These are phyloP conservation scores for Nitzschia sp. DNA, from an alignment of 108 stramenopile species.

Conservation along the genomic window DNA sequence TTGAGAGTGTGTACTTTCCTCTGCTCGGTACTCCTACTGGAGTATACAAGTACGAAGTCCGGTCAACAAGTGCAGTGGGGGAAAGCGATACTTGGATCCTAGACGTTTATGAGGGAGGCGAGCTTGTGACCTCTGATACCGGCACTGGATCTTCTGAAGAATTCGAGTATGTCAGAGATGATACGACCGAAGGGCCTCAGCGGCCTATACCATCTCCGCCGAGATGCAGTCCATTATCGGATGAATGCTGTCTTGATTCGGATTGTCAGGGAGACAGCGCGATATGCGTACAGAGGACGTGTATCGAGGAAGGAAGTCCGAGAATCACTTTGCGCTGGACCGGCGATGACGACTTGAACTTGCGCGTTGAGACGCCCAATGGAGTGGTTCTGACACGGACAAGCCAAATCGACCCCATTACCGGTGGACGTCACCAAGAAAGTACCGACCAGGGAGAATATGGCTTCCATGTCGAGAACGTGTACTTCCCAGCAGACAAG, in stretches of 20 bases:
- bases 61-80: neutral
- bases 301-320: conserved; percentile 30
- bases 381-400: conserved; percentile 3
- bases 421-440: conserved; percentile 20
- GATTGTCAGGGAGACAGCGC: conserved; percentile 20
- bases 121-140: conserved; percentile 14
- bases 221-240: conserved; percentile 24
- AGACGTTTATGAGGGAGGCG: conserved; percentile 24
- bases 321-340: conserved; percentile 34
- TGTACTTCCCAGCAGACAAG: conserved; percentile 15
- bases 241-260: conserved; percentile 30
- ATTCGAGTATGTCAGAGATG: conserved; percentile 14
- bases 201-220: conserved; percentile 16
- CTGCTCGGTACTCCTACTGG: conserved; percentile 20
- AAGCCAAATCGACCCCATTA: conserved; percentile 6
- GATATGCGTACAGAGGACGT: conserved; percentile 34
- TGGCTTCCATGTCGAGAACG: conserved; percentile 34
- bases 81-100: conserved; percentile 19
- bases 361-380: conserved; percentile 21
- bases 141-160: conserved; percentile 23
- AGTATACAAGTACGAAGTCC: conserved; percentile 18
- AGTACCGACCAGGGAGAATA: conserved; percentile 10
- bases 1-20: conserved; percentile 34
- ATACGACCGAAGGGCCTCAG: conserved; percentile 16
- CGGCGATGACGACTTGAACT: conserved; percentile 31